A percentile compares a stretch with the other conserved stretches of the same genome.
These are phyloP conservation scores for Pyrenophora seminiperda DNA, from an alignment of 2,329 filamentous ascomycete genomes.

Conservation along the genomic window DNA sequence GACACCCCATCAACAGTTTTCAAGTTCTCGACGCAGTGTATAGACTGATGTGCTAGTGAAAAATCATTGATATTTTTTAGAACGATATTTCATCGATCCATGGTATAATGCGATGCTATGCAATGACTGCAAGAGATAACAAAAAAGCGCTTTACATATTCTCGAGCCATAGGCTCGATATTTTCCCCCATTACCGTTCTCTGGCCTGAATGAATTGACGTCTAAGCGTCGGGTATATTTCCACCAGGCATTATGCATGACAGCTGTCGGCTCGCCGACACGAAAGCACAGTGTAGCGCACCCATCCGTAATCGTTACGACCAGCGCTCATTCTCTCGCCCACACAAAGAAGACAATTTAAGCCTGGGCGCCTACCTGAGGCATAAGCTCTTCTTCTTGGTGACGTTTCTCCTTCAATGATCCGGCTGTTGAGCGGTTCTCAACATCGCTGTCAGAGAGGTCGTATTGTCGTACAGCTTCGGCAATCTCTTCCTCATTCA, in stretches of 20 bases:
- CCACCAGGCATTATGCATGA: conserved; percentile 13
- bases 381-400: conserved; percentile 28
- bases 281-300: conserved; percentile 20
- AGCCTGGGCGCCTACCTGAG: conserved; percentile 19
- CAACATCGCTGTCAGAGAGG: conserved; percentile 39
- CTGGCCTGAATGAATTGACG: conserved; percentile 18
- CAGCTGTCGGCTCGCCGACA: conserved; percentile 21
- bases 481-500: conserved; percentile 44
- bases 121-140: conserved; percentile 5
- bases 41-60: background rate
- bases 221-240: conserved; percentile 37
- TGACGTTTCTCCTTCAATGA: conserved; percentile 33
- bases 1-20: no score
- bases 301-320: conserved; percentile 18
- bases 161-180: background rate
- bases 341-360: conserved; percentile 8
- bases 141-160: conserved; percentile 4
- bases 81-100: conserved; percentile 7
- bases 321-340: conserved; percentile 19
- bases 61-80: conserved; percentile 6
- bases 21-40: no score
- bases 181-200: conserved; percentile 8
- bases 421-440: conserved; percentile 33
- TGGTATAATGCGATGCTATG: conserved; percentile 14
- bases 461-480: conserved; percentile 43